Base-by-base conservation (phyloP, 176 grass and related monocot species). In the Panicum miliaceum region DNA sequence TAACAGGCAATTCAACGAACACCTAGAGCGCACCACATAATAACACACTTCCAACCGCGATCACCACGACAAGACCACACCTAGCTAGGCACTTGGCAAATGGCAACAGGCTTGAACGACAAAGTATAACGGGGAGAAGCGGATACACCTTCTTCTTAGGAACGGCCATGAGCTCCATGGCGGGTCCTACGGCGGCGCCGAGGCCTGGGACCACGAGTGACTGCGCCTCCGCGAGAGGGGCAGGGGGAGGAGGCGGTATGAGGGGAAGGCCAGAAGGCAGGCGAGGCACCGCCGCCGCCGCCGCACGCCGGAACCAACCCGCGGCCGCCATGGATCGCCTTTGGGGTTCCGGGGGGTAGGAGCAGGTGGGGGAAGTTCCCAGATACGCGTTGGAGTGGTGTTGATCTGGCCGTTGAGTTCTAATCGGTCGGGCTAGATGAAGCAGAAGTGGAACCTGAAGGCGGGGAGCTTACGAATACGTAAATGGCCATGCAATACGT, bases 81-180 rank as follows among this genome's bases (percentile, higher is more conserved):
- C 4, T 26, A 71, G 14, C 53, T 12, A 72, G n/a, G 13, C 19
- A 63, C 81, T 3, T 9, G 22, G 20, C 11, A 82, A 71, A 2
- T 9, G 22, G 20, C 11, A 82, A 71, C 11, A 82, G 26, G 12
- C 0, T 8, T 8, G 35, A 90, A 20, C 9, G 22, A 57, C 0
- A 27, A 51, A 78, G 79, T 34, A 86, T 7, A 77, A 7, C n/a
- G 70, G 14, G 42, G 32, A 36, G 67, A 66, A 71, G 76, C 29
- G 73, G 70, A 19, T 8, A 66, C 1, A 95, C 93, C 90, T 95
- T 95, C 77, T 95, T 95, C 91, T 93, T 95, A 71, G 90, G 93
- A 14, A 95, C 90, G 48, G 93, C 93, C 90, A 95, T 92, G 88
- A 95, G 93, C 57, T 95, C 88, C 88, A 95, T 84, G 43, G 90